Evolutionary conservation across 257 asterid species (phyloP).

Genomic region (Fraxinus pennsylvanica): DNA sequence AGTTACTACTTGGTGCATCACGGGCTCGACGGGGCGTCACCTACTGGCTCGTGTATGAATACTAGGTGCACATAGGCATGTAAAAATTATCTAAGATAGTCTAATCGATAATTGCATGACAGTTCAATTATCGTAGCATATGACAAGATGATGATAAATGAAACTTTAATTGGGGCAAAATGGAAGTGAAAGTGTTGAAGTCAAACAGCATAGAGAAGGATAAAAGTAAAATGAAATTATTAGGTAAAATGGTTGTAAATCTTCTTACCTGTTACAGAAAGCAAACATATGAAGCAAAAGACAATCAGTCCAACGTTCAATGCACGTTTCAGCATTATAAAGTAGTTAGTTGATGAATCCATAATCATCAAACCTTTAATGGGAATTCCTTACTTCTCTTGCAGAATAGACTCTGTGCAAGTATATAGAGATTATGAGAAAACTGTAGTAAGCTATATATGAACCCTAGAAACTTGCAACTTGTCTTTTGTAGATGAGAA

Average conservation of each 20-base stretch:
- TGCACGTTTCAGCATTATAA: not conserved
- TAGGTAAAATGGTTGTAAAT: not conserved
- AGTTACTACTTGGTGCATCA: not conserved
- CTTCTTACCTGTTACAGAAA: not conserved
- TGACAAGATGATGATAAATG: not conserved
- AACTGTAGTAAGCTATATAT: not conserved
- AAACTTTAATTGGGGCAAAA: not conserved
- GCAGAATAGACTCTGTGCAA: not conserved
- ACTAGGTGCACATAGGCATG: too few species aligned
- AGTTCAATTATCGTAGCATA: not conserved
- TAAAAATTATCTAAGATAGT: too few species aligned
- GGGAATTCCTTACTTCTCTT: not conserved
- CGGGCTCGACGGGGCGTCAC: not conserved
- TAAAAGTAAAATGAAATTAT: not conserved
- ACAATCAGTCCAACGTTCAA: not conserved
- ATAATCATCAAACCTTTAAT: not conserved
- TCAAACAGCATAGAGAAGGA: not conserved
- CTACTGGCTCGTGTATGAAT: too few species aligned
- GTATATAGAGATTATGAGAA: not conserved
- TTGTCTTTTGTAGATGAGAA: not conserved
- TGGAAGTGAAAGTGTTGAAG: not conserved
- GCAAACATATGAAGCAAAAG: not conserved
- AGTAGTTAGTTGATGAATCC: not conserved
- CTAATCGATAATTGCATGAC: too few species aligned
- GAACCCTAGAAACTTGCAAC: not conserved